A percentile compares a stretch with the other conserved stretches of the same genome.
phyloP scores from a whole-genome alignment of 2,329 filamentous ascomycete genomes.

The Chrysosphaeria jannelii region DNA sequence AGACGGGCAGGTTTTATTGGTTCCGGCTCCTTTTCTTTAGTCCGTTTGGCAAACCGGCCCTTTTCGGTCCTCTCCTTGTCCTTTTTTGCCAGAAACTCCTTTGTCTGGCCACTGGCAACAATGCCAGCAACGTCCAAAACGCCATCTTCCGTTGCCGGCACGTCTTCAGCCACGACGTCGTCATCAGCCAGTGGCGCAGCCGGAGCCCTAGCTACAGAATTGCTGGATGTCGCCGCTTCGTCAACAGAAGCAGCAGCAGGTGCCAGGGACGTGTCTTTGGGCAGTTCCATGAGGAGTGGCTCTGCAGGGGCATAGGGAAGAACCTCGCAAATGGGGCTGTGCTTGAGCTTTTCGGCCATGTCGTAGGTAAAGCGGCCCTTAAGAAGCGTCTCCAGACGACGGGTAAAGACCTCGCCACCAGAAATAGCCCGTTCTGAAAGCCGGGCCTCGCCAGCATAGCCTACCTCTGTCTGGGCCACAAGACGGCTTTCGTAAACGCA shows the following conservation, averaged over 20 bases:
- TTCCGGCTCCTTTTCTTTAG: constrained; percentile 26
- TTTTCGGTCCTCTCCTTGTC: constrained; percentile 51
- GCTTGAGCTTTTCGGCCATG: constrained; percentile 42
- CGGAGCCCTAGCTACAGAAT: constrained; percentile 7
- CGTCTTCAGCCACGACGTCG: constrained; percentile 6
- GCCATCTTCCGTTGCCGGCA: constrained; percentile 23
- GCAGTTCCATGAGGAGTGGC: constrained; percentile 18
- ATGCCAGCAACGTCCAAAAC: constrained; percentile 65
- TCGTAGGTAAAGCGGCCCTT: constrained; percentile 27
- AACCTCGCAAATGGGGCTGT: constrained; percentile 34
- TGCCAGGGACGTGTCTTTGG: constrained; percentile 9
- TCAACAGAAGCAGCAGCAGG: constrained; percentile 3
- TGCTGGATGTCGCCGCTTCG: background rate
- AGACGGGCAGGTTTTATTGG: constrained; percentile 25
- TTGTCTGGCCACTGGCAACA: constrained; percentile 52
- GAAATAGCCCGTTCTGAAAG: constrained; percentile 17
- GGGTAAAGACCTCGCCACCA: constrained; percentile 69
- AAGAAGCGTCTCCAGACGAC: constrained; percentile 36
- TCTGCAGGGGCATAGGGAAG: constrained; percentile 21
- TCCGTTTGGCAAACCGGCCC: constrained; percentile 26
- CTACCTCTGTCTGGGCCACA: constrained; percentile 33
- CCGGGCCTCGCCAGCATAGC: constrained; percentile 8
- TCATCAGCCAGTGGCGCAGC: constrained; percentile 7
- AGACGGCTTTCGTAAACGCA: constrained; percentile 62
- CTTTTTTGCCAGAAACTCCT: constrained; percentile 56